These are phyloP conservation scores for Penicillium digitatum DNA, from an alignment of 2,329 filamentous ascomycete species.

Conservation along the genomic window DNA sequence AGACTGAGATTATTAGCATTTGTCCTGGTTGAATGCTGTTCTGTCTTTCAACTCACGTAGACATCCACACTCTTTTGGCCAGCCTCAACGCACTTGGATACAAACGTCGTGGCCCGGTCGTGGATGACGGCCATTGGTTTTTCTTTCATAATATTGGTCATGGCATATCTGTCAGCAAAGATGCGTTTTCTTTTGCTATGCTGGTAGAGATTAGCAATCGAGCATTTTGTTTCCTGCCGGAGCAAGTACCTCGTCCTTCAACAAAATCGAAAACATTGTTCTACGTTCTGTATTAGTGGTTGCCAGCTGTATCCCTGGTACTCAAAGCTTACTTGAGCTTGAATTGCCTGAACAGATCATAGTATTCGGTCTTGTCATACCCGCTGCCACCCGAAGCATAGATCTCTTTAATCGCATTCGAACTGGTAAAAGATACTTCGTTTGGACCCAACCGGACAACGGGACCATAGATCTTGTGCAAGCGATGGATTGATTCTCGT, in stretches of 20 bases:
- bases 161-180: constrained; percentile 65
- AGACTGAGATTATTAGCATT: constrained; percentile 18
- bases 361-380: constrained; percentile 38
- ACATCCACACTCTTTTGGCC: constrained; percentile 52
- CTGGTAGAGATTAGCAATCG: constrained; percentile 34
- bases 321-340: constrained; percentile 21
- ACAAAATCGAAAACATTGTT: constrained; percentile 40
- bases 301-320: background rate
- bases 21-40: background rate
- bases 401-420: constrained; percentile 32
- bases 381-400: constrained; percentile 35
- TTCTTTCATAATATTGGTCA: constrained; percentile 60
- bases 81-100: constrained; percentile 49
- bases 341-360: constrained; percentile 35
- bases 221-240: background rate
- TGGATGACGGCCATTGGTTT: constrained; percentile 56
- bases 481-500: constrained; percentile 27
- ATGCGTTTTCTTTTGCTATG: constrained; percentile 61
- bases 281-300: constrained; percentile 10
- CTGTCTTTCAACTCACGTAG: constrained; percentile 48
- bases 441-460: constrained; percentile 31
- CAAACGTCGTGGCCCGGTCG: constrained; percentile 54
- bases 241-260: constrained; percentile 18
- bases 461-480: constrained; percentile 28
- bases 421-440: constrained; percentile 29